A percentile compares a stretch with the other conserved stretches of the same genome.
Evolutionary conservation across 208 protist genomes (phyloP).

Genomic region (Trichomonas gallinae): DNA sequence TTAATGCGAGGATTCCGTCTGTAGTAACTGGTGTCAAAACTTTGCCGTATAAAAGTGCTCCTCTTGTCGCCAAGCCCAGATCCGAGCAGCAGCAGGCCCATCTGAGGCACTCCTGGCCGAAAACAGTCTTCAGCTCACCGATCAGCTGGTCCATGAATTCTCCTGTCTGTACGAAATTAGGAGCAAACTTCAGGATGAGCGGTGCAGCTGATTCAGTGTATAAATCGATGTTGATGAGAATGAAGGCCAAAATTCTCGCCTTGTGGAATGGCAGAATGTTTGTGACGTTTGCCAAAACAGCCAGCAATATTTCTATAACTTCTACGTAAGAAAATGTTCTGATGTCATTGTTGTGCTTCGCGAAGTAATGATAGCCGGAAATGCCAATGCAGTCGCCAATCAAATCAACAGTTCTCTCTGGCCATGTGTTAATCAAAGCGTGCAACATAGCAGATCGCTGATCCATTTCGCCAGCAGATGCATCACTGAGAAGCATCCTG

Average conservation of each 20-base stretch:
- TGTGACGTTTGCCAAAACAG: neutral
- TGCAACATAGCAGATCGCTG: neutral
- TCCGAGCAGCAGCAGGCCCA: neutral
- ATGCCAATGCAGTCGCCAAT: neutral
- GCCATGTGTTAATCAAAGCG: neutral
- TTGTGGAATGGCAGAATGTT: neutral
- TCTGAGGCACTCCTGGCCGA: neutral
- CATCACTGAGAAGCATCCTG: neutral
- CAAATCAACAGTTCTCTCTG: neutral
- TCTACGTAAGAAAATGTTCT: neutral
- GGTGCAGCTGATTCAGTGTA: neutral
- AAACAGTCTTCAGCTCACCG: neutral
- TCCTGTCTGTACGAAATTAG: neutral
- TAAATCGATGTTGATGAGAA: neutral
- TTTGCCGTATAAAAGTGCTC: neutral
- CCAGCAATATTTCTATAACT: neutral
- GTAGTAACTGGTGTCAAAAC: neutral
- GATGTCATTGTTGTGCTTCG: neutral
- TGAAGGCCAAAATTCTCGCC: neutral
- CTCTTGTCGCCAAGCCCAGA: neutral
- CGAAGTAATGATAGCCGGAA: neutral
- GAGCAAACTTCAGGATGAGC: neutral
- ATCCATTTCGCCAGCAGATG: neutral
- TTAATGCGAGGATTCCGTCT: neutral
- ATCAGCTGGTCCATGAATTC: neutral